Evolutionary conservation across 2,329 filamentous ascomycete species (phyloP), one percentile per base, ranked within the genome.

Genomic region (Fusarium bulbicola): DNA sequence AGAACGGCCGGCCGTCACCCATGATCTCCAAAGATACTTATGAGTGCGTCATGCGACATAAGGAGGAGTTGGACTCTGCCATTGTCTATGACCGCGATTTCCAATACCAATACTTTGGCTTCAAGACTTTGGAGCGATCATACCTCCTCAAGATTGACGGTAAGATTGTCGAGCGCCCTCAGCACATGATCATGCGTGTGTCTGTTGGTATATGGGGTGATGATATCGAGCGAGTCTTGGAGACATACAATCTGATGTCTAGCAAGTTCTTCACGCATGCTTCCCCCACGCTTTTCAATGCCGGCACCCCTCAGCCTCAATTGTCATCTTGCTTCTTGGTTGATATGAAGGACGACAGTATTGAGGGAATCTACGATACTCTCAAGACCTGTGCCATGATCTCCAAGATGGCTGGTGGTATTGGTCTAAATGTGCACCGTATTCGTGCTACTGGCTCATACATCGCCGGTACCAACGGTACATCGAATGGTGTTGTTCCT

Each of bases 171-270:
- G 96, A 99, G 87, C 92, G 96, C 79, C 96, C 96, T 49, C 96
- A 99, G 85, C 96, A 99, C 86, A 96, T 99, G 95, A 95, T 99
- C 79, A 99, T 99, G 96, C 94, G 96, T 89, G 96, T 99, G 60
- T 91, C 96, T 77, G 95, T 99, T 66, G 96, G 96, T 66, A 97
- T 99, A 77, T 97, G 97, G 87, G 95, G 95, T 68, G 94, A 97
- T 73, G 90, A 98, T 79, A 92, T 99, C 68, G 96, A 98, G 86
- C 94, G 92, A 80, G 95, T 94, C 73, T 91, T 98, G 61, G 95
- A 99, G 89, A 98, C 96, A 46, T 99, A 99, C 88, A 95, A 98
- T 85, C 90, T 97, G 84, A 98, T 99, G 95, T 99, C 96, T 37
- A 95, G 92, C 87, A 98, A 98, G 85, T 95, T 93, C 87, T 99